Evolutionary conservation across 371 early-diverging fungal species (phyloP).

Genomic region (Quaeritorhiza haematococci): DNA sequence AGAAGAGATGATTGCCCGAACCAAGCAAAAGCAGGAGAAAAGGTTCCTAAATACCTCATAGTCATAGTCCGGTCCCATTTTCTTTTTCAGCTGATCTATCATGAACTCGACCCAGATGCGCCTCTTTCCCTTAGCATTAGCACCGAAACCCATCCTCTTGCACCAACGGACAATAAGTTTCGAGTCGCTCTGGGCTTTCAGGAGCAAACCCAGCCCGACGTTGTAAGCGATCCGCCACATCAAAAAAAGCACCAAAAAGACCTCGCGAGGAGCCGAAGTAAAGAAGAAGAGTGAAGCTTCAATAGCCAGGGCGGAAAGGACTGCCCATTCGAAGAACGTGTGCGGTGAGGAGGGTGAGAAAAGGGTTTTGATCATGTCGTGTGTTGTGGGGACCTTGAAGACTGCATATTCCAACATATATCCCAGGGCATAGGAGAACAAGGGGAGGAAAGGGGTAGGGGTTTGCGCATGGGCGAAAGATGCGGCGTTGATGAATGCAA

Average conservation of each 20-base stretch:
- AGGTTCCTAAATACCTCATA: constrained; percentile 61
- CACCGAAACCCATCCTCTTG: constrained; percentile 58
- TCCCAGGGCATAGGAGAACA: no score
- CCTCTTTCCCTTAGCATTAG: constrained; percentile 20
- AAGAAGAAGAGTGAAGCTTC: constrained; percentile 63
- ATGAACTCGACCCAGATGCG: constrained; percentile 40
- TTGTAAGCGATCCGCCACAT: constrained; percentile 88
- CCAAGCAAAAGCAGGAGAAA: not conserved
- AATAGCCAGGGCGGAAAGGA: constrained; percentile 59
- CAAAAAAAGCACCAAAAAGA: constrained; percentile 67
- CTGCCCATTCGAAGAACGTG: constrained; percentile 70
- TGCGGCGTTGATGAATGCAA: no score
- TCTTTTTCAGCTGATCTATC: constrained; percentile 68
- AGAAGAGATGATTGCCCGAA: constrained; percentile 1
- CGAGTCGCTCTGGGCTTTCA: constrained; percentile 75
- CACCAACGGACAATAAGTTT: constrained; percentile 65
- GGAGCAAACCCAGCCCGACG: constrained; percentile 74
- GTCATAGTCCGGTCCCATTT: constrained; percentile 83
- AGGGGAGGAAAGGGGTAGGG: no score
- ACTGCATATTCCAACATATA: no score
- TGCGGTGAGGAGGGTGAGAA: constrained; percentile 51
- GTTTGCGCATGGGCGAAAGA: no score
- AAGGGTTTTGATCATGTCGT: constrained; percentile 25
- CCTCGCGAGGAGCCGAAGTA: constrained; percentile 46
- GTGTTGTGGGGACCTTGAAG: constrained; percentile 23